phyloP scores from a whole-genome alignment of 495 filamentous ascomycete species.

The Trichoderma erinaceum region DNA sequence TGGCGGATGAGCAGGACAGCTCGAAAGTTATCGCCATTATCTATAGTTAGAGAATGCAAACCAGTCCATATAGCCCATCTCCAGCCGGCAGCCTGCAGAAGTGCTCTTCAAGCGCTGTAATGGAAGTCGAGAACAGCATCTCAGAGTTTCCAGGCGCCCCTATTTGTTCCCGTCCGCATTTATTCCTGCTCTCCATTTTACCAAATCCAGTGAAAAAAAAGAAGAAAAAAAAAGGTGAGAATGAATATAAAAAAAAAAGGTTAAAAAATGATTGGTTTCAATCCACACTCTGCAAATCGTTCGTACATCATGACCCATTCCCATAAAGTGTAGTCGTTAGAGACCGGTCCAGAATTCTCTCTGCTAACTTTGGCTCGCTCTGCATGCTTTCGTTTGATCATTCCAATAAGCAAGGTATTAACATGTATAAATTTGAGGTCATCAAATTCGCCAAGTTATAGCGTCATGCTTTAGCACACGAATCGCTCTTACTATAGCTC shows the following conservation, averaged over 20 bases:
- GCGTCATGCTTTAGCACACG: background rate
- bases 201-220: background rate
- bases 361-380: background rate
- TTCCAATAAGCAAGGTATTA: constrained; percentile 6
- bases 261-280: background rate
- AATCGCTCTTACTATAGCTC: background rate
- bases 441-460: background rate
- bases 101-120: background rate
- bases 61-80: constrained; percentile 3
- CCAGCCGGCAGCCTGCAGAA: background rate
- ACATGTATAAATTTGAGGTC: background rate
- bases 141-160: background rate
- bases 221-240: background rate
- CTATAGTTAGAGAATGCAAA: constrained; percentile 11
- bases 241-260: background rate
- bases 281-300: background rate
- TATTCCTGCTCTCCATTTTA: background rate
- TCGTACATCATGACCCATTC: constrained; percentile 12
- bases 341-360: background rate
- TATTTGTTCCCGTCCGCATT: constrained; percentile 6
- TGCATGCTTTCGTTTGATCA: constrained; percentile 1
- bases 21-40: background rate
- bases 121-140: background rate
- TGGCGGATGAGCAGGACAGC: background rate
- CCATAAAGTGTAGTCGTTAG: background rate